Evolutionary conservation across 768 basidiomycete species (phyloP), one percentile per base, ranked within the genome.

Genomic region (Plicaturopsis crispa): DNA sequence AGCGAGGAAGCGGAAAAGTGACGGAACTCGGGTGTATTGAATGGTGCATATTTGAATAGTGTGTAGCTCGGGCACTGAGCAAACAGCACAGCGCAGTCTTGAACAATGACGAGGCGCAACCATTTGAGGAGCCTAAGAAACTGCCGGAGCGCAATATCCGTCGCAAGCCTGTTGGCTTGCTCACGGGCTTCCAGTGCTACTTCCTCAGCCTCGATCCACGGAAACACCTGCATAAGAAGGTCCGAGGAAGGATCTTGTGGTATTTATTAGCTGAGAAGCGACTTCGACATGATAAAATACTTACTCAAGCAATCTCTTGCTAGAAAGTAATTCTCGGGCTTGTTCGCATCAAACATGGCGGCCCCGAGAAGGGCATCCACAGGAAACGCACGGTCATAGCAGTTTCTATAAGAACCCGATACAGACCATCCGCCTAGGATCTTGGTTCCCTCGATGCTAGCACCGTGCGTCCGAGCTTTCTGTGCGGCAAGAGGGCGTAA

Each of bases 81-180:
- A 24, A 38, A 61, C 0, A 65, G 45, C n/a, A 63, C 34, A 2
- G 62, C 62, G 2, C 48, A 42, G 36, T 66, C 63, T 48, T 66
- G 60, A 4, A 66, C 48, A 1, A 65, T 42, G n/a, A 65, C 48
- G 2, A 21, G 35, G 6, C 46, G 51, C 1, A 64, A 36, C 41
- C 50, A 48, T 1, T 32, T 6, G 1, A 67, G 43, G 1, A 62
- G 28, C 1, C 37, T 24, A 1, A 57, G 51, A 36, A 64, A 61
- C 16, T 55, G 33, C 6, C 46, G 47, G 1, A 62, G 43, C 2
- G 59, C 47, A 24, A 55, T 49, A 34, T 59, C 60, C 3, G 33
- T 41, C 5, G 48, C 51, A 10, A 34, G 4, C 16, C 24, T 11
- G 16, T 48, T 45, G 24, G 36, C 0, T 6, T 19, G 16, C 6